phyloP scores from a whole-genome alignment of 306 rosid genomes.

The Malus domestica region ASM211411v1 NC_041800.1:17260501-17261000 shows the following conservation, averaged over 20 bases:
- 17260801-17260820: background rate
- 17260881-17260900: too few relatives aligned
- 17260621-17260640: background rate
- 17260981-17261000: too few relatives aligned
- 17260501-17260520: background rate
- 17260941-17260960: too few relatives aligned
- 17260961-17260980: too few relatives aligned
- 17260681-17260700: rapidly evolving
- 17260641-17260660: too few relatives aligned
- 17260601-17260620: background rate
- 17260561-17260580: background rate
- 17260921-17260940: too few relatives aligned
- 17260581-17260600: background rate
- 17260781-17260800: background rate
- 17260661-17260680: background rate
- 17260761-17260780: background rate
- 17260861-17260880: background rate
- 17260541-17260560: background rate
- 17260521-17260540: background rate
- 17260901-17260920: too few relatives aligned
- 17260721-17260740: background rate
- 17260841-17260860: background rate
- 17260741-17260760: background rate
- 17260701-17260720: too few relatives aligned
- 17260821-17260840: background rate